phyloP scores from a whole-genome alignment of 2,329 filamentous ascomycete species.

The Aspergillus sp. region DNA sequence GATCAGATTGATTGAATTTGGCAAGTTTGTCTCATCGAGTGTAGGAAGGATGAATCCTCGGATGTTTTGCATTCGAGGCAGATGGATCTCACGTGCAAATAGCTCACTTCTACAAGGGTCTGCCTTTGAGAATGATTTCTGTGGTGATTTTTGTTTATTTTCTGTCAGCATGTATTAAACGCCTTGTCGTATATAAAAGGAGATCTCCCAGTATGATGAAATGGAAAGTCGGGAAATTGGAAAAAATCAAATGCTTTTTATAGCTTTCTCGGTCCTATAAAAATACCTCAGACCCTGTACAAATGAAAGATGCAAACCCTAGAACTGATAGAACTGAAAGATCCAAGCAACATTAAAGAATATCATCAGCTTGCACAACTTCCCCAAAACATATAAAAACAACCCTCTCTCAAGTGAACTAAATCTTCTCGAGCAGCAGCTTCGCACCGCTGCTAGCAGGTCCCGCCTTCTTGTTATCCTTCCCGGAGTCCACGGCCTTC shows the following conservation, averaged over 20 bases:
- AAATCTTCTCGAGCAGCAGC: constrained; percentile 38
- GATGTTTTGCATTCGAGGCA: too few relatives aligned
- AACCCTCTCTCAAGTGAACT: constrained; percentile 14
- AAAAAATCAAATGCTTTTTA: constrained; percentile 12
- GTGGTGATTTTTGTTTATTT: background rate
- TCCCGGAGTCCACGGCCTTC: constrained; percentile 52
- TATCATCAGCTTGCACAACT: background rate
- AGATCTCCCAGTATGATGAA: too few relatives aligned
- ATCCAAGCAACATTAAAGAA: constrained; percentile 4
- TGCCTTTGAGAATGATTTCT: too few relatives aligned
- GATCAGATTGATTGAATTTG: too few relatives aligned
- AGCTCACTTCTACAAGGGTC: too few relatives aligned
- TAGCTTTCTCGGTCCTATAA: constrained; percentile 6
- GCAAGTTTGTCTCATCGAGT: too few relatives aligned
- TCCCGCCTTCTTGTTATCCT: constrained; percentile 40
- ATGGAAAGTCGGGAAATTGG: background rate
- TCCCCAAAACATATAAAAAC: background rate
- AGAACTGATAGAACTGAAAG: background rate
- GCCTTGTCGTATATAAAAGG: too few relatives aligned
- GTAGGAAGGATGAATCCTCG: too few relatives aligned
- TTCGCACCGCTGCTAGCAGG: constrained; percentile 49
- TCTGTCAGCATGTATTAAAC: background rate
- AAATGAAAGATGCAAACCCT: constrained; percentile 5
- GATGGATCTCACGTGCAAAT: too few relatives aligned
- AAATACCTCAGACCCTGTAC: constrained; percentile 11